Conservation (phyloP, 2,329 filamentous ascomycete genomes). For the Penicillium crustosum region DNA sequence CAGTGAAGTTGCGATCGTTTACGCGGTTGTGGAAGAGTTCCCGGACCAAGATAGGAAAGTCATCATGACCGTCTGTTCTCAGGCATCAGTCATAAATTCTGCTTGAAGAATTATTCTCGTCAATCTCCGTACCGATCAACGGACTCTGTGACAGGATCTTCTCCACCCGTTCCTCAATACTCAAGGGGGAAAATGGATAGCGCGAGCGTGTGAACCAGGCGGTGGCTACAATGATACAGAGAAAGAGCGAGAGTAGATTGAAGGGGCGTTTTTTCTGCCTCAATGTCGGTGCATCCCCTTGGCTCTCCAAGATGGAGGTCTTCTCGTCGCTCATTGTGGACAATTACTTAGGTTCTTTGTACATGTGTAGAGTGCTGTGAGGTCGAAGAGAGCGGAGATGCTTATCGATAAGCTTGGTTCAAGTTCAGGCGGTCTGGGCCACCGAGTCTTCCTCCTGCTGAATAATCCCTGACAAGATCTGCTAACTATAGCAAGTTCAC, state of each 20-base stretch:
- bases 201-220: slow-evolving; percentile 18
- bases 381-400: neutral
- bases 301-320: neutral
- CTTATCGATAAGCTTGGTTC: too few relatives aligned
- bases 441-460: too few relatives aligned
- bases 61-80: slow-evolving; percentile 77
- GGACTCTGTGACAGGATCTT: slow-evolving; percentile 49
- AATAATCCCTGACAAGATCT: too few relatives aligned
- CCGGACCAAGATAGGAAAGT: slow-evolving; percentile 75
- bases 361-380: neutral
- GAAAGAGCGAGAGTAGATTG: slow-evolving; percentile 8
- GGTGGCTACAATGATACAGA: slow-evolving; percentile 11
- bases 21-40: slow-evolving; percentile 71
- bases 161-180: slow-evolving; percentile 42
- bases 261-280: neutral
- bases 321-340: slow-evolving; percentile 5
- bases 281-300: neutral
- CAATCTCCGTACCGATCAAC: slow-evolving; percentile 46
- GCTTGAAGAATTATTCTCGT: neutral
- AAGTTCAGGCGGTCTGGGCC: too few relatives aligned
- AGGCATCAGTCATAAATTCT: neutral
- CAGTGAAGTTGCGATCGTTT: slow-evolving; percentile 69
- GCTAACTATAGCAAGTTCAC: too few relatives aligned
- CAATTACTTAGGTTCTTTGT: too few relatives aligned
- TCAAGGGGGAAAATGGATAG: slow-evolving; percentile 13